Conservation (phyloP, 495 filamentous ascomycete species). For the Hypoxylon fragiforme region DNA sequence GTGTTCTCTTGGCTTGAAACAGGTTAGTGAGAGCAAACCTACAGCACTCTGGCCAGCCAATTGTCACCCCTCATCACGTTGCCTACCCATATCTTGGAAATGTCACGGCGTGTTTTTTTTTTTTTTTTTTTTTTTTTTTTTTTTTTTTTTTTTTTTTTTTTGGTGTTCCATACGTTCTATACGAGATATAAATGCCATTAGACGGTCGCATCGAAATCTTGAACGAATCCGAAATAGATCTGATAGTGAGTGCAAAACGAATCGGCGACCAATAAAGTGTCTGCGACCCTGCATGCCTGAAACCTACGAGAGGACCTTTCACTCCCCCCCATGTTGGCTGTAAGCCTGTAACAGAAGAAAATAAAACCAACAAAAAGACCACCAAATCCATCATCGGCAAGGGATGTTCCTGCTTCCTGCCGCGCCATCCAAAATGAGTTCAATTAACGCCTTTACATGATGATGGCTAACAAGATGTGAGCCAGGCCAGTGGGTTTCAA, state of each 20-base stretch:
- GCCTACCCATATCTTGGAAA: conserved; percentile 3
- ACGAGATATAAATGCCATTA: too few relatives aligned
- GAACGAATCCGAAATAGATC: conserved; percentile 6
- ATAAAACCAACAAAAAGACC: too few relatives aligned
- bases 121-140: too few relatives aligned
- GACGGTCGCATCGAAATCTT: background rate
- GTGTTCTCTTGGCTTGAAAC: conserved; percentile 14
- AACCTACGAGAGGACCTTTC: conserved; percentile 22
- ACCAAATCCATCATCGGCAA: background rate
- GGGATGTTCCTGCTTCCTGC: conserved; percentile 17
- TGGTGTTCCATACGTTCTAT: too few relatives aligned
- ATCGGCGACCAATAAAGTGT: conserved; percentile 19
- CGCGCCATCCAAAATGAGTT: conserved; percentile 4
- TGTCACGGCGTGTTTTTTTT: conserved; percentile 14
- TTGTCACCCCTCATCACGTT: conserved; percentile 7
- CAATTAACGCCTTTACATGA: too few relatives aligned
- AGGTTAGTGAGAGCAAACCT: conserved; percentile 12
- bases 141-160: too few relatives aligned
- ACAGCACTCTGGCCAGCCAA: conserved; percentile 14
- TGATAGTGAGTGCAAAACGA: conserved; percentile 6
- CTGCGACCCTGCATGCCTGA: conserved; percentile 9
- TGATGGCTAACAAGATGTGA: too few relatives aligned
- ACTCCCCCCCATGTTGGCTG: conserved; percentile 23
- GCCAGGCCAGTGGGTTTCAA: too few relatives aligned
- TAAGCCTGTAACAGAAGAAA: background rate